These are phyloP conservation scores for Exophiala sp. DNA, from an alignment of 2,329 filamentous ascomycete species.

Conservation along the genomic window DNA sequence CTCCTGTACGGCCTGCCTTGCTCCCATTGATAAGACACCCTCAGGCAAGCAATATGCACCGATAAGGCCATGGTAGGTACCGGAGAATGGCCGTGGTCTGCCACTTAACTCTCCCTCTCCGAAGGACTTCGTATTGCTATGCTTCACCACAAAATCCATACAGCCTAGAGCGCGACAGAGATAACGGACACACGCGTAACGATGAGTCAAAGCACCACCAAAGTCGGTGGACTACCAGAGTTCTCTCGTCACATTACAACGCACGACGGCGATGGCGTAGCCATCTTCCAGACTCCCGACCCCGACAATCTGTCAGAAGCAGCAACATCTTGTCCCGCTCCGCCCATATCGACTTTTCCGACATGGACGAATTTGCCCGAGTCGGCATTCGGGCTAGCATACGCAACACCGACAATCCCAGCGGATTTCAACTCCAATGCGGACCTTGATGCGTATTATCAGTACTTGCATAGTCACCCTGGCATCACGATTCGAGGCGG, in stretches of 20 bases:
- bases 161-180: not conserved
- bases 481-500: slow-evolving; percentile 22
- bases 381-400: slow-evolving; percentile 18
- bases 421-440: slow-evolving; percentile 17
- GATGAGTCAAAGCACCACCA: not conserved
- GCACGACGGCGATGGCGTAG: slow-evolving; percentile 17
- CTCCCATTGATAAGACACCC: too few relatives aligned
- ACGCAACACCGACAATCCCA: slow-evolving; percentile 17
- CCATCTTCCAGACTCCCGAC: slow-evolving; percentile 18
- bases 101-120: too few relatives aligned
- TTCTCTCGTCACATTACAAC: slow-evolving; percentile 22
- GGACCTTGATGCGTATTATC: slow-evolving; percentile 19
- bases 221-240: slow-evolving; percentile 2
- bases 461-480: slow-evolving; percentile 19
- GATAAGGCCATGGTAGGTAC: too few relatives aligned
- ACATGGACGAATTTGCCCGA: slow-evolving; percentile 14
- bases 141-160: not conserved
- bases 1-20: too few relatives aligned
- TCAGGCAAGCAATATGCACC: too few relatives aligned
- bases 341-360: slow-evolving; percentile 12
- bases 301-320: slow-evolving; percentile 8
- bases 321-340: slow-evolving; percentile 8
- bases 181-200: not conserved
- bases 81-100: too few relatives aligned
- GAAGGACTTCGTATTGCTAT: too few relatives aligned